A percentile compares a stretch with the other conserved stretches of the same genome.
These are phyloP conservation scores for Taphrina sp. DNA, from an alignment of 1,139 yeast genomes.

Conservation along the genomic window DNA sequence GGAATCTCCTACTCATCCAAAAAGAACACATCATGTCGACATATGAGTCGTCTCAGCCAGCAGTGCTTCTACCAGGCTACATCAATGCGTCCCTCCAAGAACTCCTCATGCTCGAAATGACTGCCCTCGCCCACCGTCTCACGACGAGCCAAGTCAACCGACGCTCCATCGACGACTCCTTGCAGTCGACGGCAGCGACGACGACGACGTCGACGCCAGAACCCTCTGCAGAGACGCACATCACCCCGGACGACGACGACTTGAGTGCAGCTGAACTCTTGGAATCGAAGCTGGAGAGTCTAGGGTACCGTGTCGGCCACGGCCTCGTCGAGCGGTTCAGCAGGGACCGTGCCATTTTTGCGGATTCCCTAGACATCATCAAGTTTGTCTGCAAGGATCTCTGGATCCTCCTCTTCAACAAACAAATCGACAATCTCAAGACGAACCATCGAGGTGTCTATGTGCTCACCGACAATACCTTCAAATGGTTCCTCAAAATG, in stretches of 20 bases:
- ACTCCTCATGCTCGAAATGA: slow-evolving; percentile 32
- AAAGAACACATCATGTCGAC: too few relatives aligned
- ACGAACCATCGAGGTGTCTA: slow-evolving; percentile 82
- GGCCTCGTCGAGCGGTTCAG: slow-evolving; percentile 68
- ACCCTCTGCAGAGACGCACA: neutral
- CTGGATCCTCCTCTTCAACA: slow-evolving; percentile 75
- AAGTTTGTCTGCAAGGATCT: slow-evolving; percentile 89
- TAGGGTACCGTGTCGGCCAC: slow-evolving; percentile 73
- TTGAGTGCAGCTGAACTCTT: slow-evolving; percentile 7
- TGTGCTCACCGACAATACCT: slow-evolving; percentile 68
- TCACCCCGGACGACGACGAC: slow-evolving; percentile 17
- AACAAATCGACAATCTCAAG: slow-evolving; percentile 86
- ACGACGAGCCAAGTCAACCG: neutral
- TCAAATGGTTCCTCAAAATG: slow-evolving; percentile 57
- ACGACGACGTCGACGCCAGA: neutral
- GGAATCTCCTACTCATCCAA: too few relatives aligned
- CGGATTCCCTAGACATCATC: slow-evolving; percentile 74
- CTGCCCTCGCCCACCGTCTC: slow-evolving; percentile 18
- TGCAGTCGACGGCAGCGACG: neutral
- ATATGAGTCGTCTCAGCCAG: too few relatives aligned
- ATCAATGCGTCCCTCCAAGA: slow-evolving; percentile 22
- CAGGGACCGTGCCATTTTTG: slow-evolving; percentile 54
- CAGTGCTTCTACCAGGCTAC: neutral
- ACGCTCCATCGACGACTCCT: neutral
- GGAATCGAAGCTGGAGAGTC: slow-evolving; percentile 50